Base-by-base conservation (phyloP, 2,329 filamentous ascomycete genomes). In the Diaporthe citri region DNA sequence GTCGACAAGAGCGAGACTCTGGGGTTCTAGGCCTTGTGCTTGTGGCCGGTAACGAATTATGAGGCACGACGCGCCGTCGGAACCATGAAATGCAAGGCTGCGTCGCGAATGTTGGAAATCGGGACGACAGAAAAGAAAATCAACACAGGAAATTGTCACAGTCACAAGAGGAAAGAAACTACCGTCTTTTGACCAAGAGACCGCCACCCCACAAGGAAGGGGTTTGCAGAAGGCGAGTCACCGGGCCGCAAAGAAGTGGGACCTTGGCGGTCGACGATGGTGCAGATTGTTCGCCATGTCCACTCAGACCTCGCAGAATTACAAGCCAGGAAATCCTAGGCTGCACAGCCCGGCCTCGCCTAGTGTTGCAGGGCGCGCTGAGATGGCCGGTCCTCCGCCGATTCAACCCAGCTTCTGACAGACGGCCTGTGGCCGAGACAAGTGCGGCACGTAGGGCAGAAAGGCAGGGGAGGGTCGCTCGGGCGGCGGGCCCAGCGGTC, bases 191-290 rank as follows among this genome's bases (percentile, higher is more conserved):
- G 43, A 46, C 56, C 66, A 36, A 67, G 20, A 62, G 60, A 41
- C 22, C 48, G 74, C 67, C 72, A 67, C 74, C 72, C 66, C 66
- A 39, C 74, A 72, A 56, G 59, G 66, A 59, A 57, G 36, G 43
- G 59, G 46, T 74, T 74, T 52, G 66, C 41, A 46, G 60, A 52
- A 56, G 46, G 41, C 57, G 36, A 71, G 66, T 62, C 66, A 71
- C 59, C 74, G 72, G 74, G 72, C 72, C 57, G 74, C 56, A 57
- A 59, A 69, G 64, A 69, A 69, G 72, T 72, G 73, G 71, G 74
- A 60, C 72, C 74, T 51, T 64, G 22, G 56, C 74, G 51, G 71
- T 72, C 43, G 70, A 48, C 46, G 39, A 59, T 52, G 74, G 60
- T 43, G 64, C 71, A 52, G 56, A 66, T 66, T 51, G 12, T 25